Percentiles rank a stretch among this genome's conserved stretches.
Conservation (phyloP, 257 asterid species). For the Scutellaria minor region DNA sequence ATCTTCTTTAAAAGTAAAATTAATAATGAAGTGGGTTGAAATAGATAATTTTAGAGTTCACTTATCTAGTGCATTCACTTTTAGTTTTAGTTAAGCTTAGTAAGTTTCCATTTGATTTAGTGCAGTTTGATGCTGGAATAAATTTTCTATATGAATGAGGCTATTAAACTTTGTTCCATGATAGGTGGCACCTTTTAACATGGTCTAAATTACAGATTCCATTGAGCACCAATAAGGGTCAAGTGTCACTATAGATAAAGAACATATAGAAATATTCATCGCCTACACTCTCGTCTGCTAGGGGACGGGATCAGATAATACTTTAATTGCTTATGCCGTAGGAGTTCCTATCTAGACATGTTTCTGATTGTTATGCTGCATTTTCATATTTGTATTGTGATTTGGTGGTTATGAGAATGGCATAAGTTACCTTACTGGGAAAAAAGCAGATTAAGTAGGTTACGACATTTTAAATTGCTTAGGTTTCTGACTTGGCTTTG, state of each 20-base stretch:
- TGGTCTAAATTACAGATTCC: neutral
- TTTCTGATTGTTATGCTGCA: slow-evolving; percentile 9
- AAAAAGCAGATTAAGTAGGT: neutral
- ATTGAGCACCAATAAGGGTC: neutral
- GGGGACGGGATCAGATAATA: neutral
- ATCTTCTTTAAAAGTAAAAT: neutral
- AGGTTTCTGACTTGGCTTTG: neutral
- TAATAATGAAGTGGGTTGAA: neutral
- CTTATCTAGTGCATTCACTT: neutral
- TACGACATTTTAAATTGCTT: neutral
- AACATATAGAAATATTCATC: neutral
- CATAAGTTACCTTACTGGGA: neutral
- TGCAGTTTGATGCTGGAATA: neutral
- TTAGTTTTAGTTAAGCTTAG: neutral
- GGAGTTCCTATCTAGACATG: neutral
- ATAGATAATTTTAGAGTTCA: slow-evolving; percentile 1
- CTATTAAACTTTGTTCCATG: neutral
- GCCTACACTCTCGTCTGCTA: neutral
- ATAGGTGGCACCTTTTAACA: neutral
- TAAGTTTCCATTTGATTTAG: neutral
- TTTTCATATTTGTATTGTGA: neutral
- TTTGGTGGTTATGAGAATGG: too few species aligned
- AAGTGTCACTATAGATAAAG: neutral
- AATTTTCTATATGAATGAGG: neutral
- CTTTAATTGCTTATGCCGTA: neutral